A percentile compares a stretch with the other conserved stretches of the same genome.
Evolutionary conservation across 2,329 filamentous ascomycete genomes (phyloP).

Genomic region (Calonectria pseudoreteaudii): DNA sequence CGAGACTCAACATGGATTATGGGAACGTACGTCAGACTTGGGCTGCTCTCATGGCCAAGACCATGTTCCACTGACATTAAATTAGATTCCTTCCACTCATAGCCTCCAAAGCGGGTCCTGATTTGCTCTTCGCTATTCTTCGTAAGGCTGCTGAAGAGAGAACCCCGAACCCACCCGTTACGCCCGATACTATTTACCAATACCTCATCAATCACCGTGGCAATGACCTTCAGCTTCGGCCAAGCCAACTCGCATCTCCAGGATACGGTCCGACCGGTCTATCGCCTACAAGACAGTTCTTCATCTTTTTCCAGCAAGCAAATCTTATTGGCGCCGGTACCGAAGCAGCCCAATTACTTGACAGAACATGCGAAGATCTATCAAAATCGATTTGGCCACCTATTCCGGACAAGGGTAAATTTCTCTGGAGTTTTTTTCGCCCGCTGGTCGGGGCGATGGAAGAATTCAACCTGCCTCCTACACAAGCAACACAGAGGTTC

Average conservation of each 20-base stretch:
- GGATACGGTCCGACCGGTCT: not conserved
- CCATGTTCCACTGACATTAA: not conserved
- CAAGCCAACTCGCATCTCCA: not conserved
- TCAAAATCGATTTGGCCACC: not conserved
- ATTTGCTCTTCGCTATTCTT: slow-evolving; percentile 6
- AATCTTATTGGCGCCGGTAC: not conserved
- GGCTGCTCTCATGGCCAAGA: not conserved
- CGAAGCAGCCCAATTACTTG: slow-evolving; percentile 1
- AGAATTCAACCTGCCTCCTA: not conserved
- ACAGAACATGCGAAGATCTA: slow-evolving; percentile 13
- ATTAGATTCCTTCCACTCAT: slow-evolving; percentile 16
- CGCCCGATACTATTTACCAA: not conserved
- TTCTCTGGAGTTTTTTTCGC: not conserved
- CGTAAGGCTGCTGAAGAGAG: not conserved
- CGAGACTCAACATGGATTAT: slow-evolving; percentile 6
- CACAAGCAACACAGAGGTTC: slow-evolving; percentile 1
- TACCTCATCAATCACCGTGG: not conserved
- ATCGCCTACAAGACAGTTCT: not conserved
- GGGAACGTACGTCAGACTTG: not conserved
- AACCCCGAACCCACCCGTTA: not conserved
- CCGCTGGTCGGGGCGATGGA: not conserved
- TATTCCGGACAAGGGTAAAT: not conserved
- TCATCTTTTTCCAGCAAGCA: slow-evolving; percentile 1
- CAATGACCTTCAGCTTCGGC: slow-evolving; percentile 6
- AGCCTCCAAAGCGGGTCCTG: not conserved